Evolutionary conservation across 2,329 filamentous ascomycete species (phyloP), one percentile per base, ranked within the genome.

Genomic region (Penicillium hesseltinei): DNA sequence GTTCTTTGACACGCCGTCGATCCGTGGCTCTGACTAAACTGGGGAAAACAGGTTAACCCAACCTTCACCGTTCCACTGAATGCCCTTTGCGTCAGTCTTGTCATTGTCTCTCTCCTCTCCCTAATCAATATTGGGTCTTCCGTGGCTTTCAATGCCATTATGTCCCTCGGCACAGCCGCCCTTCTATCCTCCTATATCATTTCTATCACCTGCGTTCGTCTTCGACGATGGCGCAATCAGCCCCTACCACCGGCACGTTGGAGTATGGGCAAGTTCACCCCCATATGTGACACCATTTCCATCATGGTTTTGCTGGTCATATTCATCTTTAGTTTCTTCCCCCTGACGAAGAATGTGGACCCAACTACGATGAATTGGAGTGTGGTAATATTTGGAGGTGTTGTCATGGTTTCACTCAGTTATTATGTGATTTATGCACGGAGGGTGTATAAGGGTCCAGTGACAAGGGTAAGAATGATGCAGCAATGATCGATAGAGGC

Each of bases 91-190:
- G 62, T 62, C 61, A 43, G 42, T 33, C 42, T 57, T 8, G 25
- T 44, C 3, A 58, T 60, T 13, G 47, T 52, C 11, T 57, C 56
- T 15, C 58, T 74, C 25, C 65, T 75, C 9, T 66, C 69, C n/a
- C 58, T 75, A 10, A 69, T 76, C 40, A 73, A 71, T 29, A 62
- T 74, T 36, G 67, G 68, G 49, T 71, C 67, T 11, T 69, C 66
- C 4, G 69, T 71, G 10, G 77, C 76, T n/a, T 69, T 78, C 56
- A 77, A 76, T 62, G 70, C 71, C 35, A 74, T 79, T 47, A 66
- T 72, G 43, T 72, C 73, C 5, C 70, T 78, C 2, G 68, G 62
- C 11, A 63, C 69, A 15, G 69, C 66, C 11, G 66, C 72, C 11
- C 62, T 77, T 17, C 56, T 77, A 7, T 65, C 66, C 19, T 75